phyloP scores from a whole-genome alignment of 2,329 filamentous ascomycete species.

The Talaromyces sp. region DNA sequence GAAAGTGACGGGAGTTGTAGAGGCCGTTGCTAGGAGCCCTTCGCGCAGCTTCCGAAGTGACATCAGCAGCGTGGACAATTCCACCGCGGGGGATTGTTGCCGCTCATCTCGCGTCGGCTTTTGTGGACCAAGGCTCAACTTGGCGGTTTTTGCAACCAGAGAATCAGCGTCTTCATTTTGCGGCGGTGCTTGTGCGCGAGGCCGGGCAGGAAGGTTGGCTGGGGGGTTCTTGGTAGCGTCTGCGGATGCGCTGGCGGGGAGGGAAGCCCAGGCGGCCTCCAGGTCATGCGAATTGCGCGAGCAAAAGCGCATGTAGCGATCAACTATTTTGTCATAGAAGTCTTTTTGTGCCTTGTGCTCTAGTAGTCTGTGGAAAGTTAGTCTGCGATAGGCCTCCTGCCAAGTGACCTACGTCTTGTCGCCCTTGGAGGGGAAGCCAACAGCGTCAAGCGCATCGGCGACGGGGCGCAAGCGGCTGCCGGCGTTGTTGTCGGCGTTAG shows the following conservation, averaged over 20 bases:
- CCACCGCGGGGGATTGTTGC: conserved; percentile 47
- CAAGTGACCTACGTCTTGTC: conserved; percentile 64
- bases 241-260: conserved; percentile 41
- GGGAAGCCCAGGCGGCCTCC: conserved; percentile 67
- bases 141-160: conserved; percentile 7
- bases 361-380: conserved; percentile 52
- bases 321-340: conserved; percentile 83
- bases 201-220: conserved; percentile 4
- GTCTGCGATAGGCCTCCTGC: neutral
- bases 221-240: conserved; percentile 39
- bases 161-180: conserved; percentile 1
- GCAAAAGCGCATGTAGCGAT: conserved; percentile 87
- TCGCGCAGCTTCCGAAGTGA: conserved; percentile 90
- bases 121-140: neutral
- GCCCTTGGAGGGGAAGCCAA: conserved; percentile 86
- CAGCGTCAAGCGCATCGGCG: conserved; percentile 60
- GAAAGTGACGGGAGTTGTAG: conserved; percentile 72
- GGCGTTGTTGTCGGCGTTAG: neutral
- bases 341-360: conserved; percentile 74
- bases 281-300: conserved; percentile 70
- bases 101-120: conserved; percentile 13
- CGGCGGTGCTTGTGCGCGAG: conserved; percentile 2
- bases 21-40: conserved; percentile 68
- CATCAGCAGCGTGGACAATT: conserved; percentile 70
- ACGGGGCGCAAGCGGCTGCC: conserved; percentile 62